Percentiles rank a stretch among this genome's conserved stretches.
phyloP scores from a whole-genome alignment of 148 eudicot genomes.

The Talinum fruticosum region DNA sequence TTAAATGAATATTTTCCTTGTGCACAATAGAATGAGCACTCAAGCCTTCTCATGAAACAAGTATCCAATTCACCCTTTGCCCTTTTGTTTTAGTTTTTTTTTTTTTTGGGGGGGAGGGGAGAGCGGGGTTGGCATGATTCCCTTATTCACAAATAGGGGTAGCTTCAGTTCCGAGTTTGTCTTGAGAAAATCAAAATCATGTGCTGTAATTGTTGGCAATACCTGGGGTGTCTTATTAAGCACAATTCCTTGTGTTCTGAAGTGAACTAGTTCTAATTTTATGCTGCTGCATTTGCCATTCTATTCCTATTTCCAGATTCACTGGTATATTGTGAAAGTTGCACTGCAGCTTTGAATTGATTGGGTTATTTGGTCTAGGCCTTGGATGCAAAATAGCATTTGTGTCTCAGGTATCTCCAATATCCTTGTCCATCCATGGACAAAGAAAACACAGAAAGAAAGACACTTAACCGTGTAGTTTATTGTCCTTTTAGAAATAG shows the following conservation, averaged over 20 bases:
- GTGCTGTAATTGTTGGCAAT: too few relatives aligned
- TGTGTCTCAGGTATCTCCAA: neutral
- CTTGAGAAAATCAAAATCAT: too few relatives aligned
- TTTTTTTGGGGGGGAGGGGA: too few relatives aligned
- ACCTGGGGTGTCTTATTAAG: too few relatives aligned
- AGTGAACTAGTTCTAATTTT: neutral
- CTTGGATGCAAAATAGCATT: too few relatives aligned
- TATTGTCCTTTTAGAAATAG: neutral
- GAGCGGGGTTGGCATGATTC: neutral
- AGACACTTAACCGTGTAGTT: neutral
- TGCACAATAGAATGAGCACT: neutral
- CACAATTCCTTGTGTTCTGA: neutral
- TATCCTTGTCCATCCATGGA: neutral
- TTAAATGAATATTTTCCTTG: too few relatives aligned
- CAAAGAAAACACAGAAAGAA: neutral
- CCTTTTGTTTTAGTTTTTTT: too few relatives aligned
- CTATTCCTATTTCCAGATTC: neutral
- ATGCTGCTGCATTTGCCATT: neutral
- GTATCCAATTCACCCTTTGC: neutral
- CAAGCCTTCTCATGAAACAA: neutral
- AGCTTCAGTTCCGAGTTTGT: neutral
- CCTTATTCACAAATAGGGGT: neutral
- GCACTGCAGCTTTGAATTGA: neutral
- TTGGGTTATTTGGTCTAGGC: too few relatives aligned
- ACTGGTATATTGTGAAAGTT: neutral